Evolutionary conservation across 2,329 filamentous ascomycete species (phyloP).

Genomic region (Elsinoe fawcettii): DNA sequence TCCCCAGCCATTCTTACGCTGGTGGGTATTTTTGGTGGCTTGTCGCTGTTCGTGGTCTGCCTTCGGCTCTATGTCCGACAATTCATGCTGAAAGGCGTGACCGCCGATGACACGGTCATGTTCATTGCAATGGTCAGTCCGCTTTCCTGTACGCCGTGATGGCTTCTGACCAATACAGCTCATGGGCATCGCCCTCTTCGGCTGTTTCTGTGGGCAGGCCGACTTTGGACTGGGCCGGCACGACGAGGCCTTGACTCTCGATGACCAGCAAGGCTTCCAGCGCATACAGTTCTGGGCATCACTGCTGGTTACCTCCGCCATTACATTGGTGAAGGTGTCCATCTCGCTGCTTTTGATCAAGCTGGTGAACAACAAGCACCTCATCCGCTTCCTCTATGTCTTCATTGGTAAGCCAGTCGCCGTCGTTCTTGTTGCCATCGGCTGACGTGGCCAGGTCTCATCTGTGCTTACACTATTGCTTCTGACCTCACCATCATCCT

Average conservation of each 20-base stretch:
- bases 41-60: slow-evolving; percentile 15
- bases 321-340: slow-evolving; percentile 42
- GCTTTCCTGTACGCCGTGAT: neutral
- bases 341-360: slow-evolving; percentile 41
- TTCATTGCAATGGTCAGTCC: slow-evolving; percentile 32
- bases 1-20: slow-evolving; percentile 16
- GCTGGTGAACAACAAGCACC: slow-evolving; percentile 33
- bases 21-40: slow-evolving; percentile 17
- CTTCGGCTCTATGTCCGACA: slow-evolving; percentile 32
- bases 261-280: slow-evolving; percentile 32
- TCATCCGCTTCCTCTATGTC: slow-evolving; percentile 35
- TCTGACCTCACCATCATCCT: slow-evolving; percentile 42
- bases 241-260: slow-evolving; percentile 21
- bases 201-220: slow-evolving; percentile 39
- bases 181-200: slow-evolving; percentile 26
- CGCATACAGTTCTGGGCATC: slow-evolving; percentile 42
- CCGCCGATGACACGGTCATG: slow-evolving; percentile 44
- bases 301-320: slow-evolving; percentile 39
- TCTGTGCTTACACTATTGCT: slow-evolving; percentile 36
- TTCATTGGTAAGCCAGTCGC: slow-evolving; percentile 34
- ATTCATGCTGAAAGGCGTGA: slow-evolving; percentile 41
- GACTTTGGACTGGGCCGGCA: slow-evolving; percentile 43
- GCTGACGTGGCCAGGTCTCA: slow-evolving; percentile 30
- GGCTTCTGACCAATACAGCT: neutral
- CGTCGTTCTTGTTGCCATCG: neutral